Conservation (phyloP, 176 grass and related monocot genomes). For the Cenchrus fungigraminus region DNA sequence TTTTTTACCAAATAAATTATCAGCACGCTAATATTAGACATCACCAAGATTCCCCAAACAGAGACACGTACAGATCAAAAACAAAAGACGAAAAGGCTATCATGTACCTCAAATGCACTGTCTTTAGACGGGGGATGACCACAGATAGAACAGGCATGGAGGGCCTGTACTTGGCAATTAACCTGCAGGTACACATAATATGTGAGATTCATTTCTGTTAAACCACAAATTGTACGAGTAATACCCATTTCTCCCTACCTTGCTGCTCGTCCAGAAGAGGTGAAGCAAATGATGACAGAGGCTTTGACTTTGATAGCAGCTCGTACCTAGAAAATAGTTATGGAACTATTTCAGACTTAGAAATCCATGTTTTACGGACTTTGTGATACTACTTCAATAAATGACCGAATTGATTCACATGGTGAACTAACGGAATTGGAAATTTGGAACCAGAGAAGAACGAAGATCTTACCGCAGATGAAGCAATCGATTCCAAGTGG, state of each 20-base stretch:
- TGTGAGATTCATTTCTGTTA: slow-evolving; percentile 18
- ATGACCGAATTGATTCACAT: background rate
- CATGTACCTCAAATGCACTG: slow-evolving; percentile 83
- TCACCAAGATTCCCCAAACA: background rate
- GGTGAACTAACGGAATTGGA: background rate
- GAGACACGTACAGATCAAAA: background rate
- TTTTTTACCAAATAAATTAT: background rate
- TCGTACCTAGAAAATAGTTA: slow-evolving; percentile 70
- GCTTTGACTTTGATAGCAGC: slow-evolving; percentile 99
- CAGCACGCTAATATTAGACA: background rate
- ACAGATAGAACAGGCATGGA: slow-evolving; percentile 99
- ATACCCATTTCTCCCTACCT: slow-evolving; percentile 53
- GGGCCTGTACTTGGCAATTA: slow-evolving; percentile 99
- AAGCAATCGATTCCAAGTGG: slow-evolving; percentile 98
- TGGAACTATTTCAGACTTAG: slow-evolving; percentile 33
- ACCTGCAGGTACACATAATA: slow-evolving; percentile 52
- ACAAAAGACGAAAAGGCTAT: background rate
- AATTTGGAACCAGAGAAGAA: slow-evolving; percentile 19
- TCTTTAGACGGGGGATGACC: slow-evolving; percentile 97
- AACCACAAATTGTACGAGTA: background rate
- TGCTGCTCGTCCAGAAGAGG: slow-evolving; percentile 96
- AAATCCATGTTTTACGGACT: background rate
- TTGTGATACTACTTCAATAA: background rate
- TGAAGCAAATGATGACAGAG: slow-evolving; percentile 96
- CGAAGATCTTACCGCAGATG: slow-evolving; percentile 69